Conservation (phyloP, 2,329 filamentous ascomycete species). For the Apiospora malaysiana region DNA sequence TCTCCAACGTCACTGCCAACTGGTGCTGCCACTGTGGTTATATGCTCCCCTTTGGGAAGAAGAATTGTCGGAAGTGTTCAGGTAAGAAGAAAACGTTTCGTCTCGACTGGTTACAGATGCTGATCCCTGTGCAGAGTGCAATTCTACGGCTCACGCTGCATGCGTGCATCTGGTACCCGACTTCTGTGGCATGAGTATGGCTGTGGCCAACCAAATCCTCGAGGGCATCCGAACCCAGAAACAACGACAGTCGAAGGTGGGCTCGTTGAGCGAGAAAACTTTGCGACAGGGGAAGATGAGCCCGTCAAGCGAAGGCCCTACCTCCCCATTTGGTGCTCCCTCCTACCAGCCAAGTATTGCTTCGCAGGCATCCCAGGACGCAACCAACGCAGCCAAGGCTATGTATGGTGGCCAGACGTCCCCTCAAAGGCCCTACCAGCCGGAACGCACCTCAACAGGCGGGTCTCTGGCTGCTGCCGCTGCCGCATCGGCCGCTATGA, state of each 20-base stretch:
- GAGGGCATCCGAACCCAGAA: slow-evolving; percentile 84
- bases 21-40: slow-evolving; percentile 99
- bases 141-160: slow-evolving; percentile 85
- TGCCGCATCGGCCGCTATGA: slow-evolving; percentile 64
- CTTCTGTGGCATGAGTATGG: slow-evolving; percentile 99
- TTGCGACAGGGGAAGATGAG: slow-evolving; percentile 61
- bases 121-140: slow-evolving; percentile 71
- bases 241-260: slow-evolving; percentile 66
- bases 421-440: slow-evolving; percentile 55
- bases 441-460: slow-evolving; percentile 57
- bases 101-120: slow-evolving; percentile 20
- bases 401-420: slow-evolving; percentile 64
- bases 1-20: slow-evolving; percentile 96
- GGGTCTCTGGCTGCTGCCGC: slow-evolving; percentile 61
- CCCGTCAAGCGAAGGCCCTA: slow-evolving; percentile 43
- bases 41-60: slow-evolving; percentile 90
- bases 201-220: slow-evolving; percentile 91
- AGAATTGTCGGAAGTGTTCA: slow-evolving; percentile 90
- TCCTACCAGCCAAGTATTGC: slow-evolving; percentile 43
- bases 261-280: slow-evolving; percentile 69
- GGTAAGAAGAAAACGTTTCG: slow-evolving; percentile 56
- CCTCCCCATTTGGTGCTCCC: slow-evolving; percentile 36
- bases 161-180: slow-evolving; percentile 97
- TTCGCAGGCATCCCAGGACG: slow-evolving; percentile 56
- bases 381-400: slow-evolving; percentile 67